Conservation (phyloP, 495 filamentous ascomycete genomes). For the Aspergillus sparsus region DNA sequence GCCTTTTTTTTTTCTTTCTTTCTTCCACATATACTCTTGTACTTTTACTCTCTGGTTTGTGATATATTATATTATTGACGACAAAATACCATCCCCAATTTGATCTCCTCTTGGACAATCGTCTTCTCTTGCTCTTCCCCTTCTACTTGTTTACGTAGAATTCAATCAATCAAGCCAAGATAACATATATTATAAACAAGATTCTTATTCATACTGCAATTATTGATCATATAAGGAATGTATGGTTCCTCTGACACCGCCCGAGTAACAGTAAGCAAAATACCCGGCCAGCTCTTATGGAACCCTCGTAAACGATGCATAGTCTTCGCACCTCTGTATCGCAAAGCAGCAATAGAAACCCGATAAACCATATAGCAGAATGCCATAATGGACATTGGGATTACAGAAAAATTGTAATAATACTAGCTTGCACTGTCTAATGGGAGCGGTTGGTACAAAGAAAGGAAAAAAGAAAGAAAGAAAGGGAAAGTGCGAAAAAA, state of each 20-base stretch:
- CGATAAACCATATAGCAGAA: slow-evolving; percentile 64
- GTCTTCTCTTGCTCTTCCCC: too few relatives aligned
- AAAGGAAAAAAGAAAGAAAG: slow-evolving; percentile 40
- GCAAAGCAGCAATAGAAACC: slow-evolving; percentile 70
- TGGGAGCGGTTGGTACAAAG: slow-evolving; percentile 65
- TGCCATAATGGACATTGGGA: slow-evolving; percentile 58
- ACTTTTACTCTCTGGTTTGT: slow-evolving; percentile 1
- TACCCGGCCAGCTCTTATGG: slow-evolving; percentile 93
- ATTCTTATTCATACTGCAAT: not conserved
- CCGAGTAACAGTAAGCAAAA: slow-evolving; percentile 67
- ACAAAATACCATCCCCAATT: slow-evolving; percentile 23
- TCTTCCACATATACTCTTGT: slow-evolving; percentile 7
- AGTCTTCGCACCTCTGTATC: slow-evolving; percentile 84
- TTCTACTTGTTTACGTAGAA: too few relatives aligned
- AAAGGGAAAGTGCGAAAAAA: slow-evolving; percentile 31
- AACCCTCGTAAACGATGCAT: slow-evolving; percentile 57
- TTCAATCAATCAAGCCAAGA: too few relatives aligned
- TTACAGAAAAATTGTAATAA: slow-evolving; percentile 34
- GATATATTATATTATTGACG: slow-evolving; percentile 7
- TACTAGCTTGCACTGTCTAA: slow-evolving; percentile 88
- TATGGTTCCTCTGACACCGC: slow-evolving; percentile 89
- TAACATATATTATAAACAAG: too few relatives aligned
- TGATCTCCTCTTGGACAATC: not conserved
- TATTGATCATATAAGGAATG: slow-evolving; percentile 40
- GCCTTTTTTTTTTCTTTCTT: slow-evolving; percentile 25